Percentiles rank a stretch among this genome's conserved stretches.
phyloP scores from a whole-genome alignment of 2,329 filamentous ascomycete genomes.

The Saccharata proteae region DNA sequence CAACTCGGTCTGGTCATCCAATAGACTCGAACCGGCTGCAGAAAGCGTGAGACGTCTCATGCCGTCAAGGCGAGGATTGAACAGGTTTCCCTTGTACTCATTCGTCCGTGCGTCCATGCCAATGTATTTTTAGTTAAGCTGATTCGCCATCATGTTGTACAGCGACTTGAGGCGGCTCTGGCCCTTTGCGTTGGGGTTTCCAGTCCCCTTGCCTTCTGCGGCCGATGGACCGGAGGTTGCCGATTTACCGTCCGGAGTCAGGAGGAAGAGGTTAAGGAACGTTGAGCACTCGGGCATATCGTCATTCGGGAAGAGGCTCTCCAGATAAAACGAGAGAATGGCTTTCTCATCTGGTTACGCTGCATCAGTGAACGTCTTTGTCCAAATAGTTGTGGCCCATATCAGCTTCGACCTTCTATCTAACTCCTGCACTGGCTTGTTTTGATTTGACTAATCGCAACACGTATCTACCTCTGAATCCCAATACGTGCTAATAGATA shows the following conservation, averaged over 20 bases:
- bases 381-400: neutral
- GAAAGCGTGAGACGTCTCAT: neutral
- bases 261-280: neutral
- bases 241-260: neutral
- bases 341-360: conserved; percentile 6
- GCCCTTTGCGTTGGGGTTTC: neutral
- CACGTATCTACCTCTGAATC: no score
- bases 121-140: conserved; percentile 2
- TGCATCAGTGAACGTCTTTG: no score
- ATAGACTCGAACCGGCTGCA: no score
- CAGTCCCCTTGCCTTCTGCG: neutral
- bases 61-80: conserved; percentile 1
- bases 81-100: neutral
- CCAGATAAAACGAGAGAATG: neutral
- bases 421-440: no score
- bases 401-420: no score
- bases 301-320: neutral
- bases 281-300: neutral
- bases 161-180: conserved; percentile 1
- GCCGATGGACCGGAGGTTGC: neutral
- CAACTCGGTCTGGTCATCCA: neutral
- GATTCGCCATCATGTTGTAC: neutral
- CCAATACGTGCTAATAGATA: no score
- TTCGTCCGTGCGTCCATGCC: neutral
- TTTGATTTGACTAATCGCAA: no score